Evolutionary conservation across 2,329 filamentous ascomycete species (phyloP), one percentile per base, ranked within the genome.

Genomic region (Botrytis pseudocinerea): DNA sequence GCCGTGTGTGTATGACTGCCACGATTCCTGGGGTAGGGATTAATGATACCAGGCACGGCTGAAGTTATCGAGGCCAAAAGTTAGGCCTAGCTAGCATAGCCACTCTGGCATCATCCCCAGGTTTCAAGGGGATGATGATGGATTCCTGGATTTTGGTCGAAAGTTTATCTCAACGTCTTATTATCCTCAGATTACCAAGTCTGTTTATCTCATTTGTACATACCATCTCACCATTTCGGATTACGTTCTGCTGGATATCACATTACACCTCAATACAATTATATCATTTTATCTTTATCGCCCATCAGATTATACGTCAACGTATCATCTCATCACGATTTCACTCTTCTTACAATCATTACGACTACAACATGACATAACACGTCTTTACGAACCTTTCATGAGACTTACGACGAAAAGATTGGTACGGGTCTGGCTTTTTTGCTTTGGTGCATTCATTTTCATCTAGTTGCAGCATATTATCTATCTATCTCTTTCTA

Each of bases 11-110:
- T 69, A 35, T 48, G 32, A 65, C 35, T 28, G 35, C 35, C 48
- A 57, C 35, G 42, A 38, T 57, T 64, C 46, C 40, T 35, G n/a
- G 59, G 22, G 57, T 38, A 46, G 57, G 69, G 69, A 63, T 70
- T 61, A 63, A 70, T 64, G 69, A 64, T 64, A 12, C 40, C 64
- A 68, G 64, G 62, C 32, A 44, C 63, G 32, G 35, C 46, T 63
- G 69, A 44, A 46, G 25, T 64, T 70, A n/a, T 38, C 57, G 28
- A 57, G 48, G 65, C 65, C 64, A 25, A 68, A 57, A 57, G 54
- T 18, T 40, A 28, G 35, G 65, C 65, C 48, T 54, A 57, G 46
- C 64, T 61, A 40, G 35, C 59, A 61, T 61, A 61, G 59, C 35
- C 59, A 61, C 35, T n/a, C 59, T 68, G 48, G 64, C 48, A 54